A percentile compares a stretch with the other conserved stretches of the same genome.
These are phyloP conservation scores for Colletotrichum sp. DNA, from an alignment of 2,329 filamentous ascomycete genomes.

Conservation along the genomic window DNA sequence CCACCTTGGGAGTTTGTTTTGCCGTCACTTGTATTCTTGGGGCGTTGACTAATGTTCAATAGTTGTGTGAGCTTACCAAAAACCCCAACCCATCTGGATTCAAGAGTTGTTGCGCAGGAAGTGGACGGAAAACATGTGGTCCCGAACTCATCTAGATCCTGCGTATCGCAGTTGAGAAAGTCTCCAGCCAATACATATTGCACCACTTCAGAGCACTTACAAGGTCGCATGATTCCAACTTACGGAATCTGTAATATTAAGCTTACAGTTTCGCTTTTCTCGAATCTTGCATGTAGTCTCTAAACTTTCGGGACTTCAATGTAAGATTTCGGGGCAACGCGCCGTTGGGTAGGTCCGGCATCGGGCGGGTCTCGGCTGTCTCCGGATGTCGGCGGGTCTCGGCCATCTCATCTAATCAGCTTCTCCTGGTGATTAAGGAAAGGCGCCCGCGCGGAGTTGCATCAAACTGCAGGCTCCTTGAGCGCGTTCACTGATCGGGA, in stretches of 20 bases:
- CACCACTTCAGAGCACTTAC: too few relatives aligned
- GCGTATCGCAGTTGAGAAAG: too few relatives aligned
- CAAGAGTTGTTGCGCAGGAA: background rate
- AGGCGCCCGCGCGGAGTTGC: background rate
- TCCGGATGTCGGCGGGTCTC: background rate
- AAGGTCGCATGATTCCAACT: too few relatives aligned
- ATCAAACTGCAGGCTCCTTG: background rate
- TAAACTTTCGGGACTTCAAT: too few relatives aligned
- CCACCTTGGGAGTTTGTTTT: too few relatives aligned
- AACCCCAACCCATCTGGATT: background rate
- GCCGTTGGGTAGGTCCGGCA: background rate
- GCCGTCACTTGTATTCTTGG: too few relatives aligned
- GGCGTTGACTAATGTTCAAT: too few relatives aligned
- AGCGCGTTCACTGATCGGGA: background rate
- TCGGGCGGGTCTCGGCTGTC: background rate
- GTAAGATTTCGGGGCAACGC: background rate
- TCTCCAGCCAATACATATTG: too few relatives aligned
- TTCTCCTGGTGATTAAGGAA: background rate
- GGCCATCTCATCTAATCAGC: background rate
- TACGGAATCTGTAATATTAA: too few relatives aligned
- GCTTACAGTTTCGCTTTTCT: too few relatives aligned
- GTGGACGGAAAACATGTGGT: background rate
- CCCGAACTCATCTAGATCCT: background rate
- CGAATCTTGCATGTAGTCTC: too few relatives aligned
- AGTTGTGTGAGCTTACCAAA: too few relatives aligned